Evolutionary conservation across 2,329 filamentous ascomycete genomes (phyloP), one percentile per base, ranked within the genome.

Genomic region (Aureobasidium pullulans): DNA sequence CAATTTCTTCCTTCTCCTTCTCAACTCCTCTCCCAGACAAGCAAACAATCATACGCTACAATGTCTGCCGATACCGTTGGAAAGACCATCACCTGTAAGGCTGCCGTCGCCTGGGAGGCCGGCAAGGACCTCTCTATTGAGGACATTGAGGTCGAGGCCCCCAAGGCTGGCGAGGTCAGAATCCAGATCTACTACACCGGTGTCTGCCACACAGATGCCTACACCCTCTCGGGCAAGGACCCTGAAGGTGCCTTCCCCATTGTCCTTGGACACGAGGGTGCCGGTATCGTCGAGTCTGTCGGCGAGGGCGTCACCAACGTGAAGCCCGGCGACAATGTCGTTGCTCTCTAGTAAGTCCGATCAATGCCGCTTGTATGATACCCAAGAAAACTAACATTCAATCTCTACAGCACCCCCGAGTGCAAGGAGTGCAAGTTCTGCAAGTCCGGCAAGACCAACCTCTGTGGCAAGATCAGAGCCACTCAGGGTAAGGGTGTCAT

Each of bases 361-460:
- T 6, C 29, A 3, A 5, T 29, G 1, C 6, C 7, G 28, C 32
- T 23, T 19, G 6, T 23, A 16, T 13, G 19, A 4, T 40, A 29
- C 1, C 10, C 6, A 16, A 4, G 19, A 4, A n/a, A 6, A 10
- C 68, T 71, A 60, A 70, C 65, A 62, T 44, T 6, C 29, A 37
- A 37, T 53, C 57, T 28, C n/a, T 52, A 60, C 70, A 96, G 91
- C 81, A 97, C 92, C 48, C 94, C 94, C 65, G 93, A 97, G 80
- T 97, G 94, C 81, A 82, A 84, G 67, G 93, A 97, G 76, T 99
- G 94, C 86, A 97, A 97, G 81, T 97, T 97, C 84, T 99, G 94
- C 87, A 94, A 90, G 77, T 97, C 93, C 43, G 94, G 93, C 79
- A 99, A 99, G 86, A 97, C 93, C 70, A 96, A 97, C 79, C 88